Base-by-base conservation (phyloP, 2,329 filamentous ascomycete species). In the Arthrobotrys megalospora region DNA sequence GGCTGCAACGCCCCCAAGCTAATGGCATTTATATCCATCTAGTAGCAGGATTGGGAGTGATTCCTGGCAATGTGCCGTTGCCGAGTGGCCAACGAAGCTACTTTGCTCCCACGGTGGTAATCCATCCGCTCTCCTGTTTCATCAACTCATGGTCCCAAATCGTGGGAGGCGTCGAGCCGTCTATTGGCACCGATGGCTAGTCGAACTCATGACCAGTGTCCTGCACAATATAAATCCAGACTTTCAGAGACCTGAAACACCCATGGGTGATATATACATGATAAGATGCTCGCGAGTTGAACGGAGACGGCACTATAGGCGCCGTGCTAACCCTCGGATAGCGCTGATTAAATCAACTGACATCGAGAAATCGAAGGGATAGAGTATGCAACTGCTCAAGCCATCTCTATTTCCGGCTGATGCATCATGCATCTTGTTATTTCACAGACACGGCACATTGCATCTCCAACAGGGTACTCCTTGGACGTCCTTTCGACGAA, bases 361-460 rank as follows among this genome's bases (percentile, higher is more conserved):
- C 19, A 36, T 60, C 16, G 1, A 28, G 7, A 41, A 28, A 8
- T n/a, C n/a, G 6, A 28, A 60, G 24, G 6, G 11, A 11, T 11
- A 28, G 10, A n/a, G 12, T 21, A 58, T 58, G 52, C 34, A 60
- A 43, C 19, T 60, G 2, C n/a, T 60, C 36, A 6, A 41, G 28
- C 34, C 19, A n/a, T 60, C 36, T 43, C 36, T 28, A 60, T 28
- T 60, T 60, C 55, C 19, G 36, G 55, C 34, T 2, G 32, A 58
- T 60, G 34, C 55, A 43, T 60, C 16, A 41, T 60, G 19, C 19
- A 43, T 28, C 36, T 43, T n/a, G 12, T 60, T 41, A 43, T 43
- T 43, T 41, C 36, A 28, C 10, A 60, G 55, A 60, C 55, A 60
- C 55, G 55, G 55, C 55, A 60, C 36, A 60, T 28, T 60, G 55